Evolutionary conservation across 768 basidiomycete species (phyloP), one percentile per base, ranked within the genome.

Genomic region (Collybia sp.): DNA sequence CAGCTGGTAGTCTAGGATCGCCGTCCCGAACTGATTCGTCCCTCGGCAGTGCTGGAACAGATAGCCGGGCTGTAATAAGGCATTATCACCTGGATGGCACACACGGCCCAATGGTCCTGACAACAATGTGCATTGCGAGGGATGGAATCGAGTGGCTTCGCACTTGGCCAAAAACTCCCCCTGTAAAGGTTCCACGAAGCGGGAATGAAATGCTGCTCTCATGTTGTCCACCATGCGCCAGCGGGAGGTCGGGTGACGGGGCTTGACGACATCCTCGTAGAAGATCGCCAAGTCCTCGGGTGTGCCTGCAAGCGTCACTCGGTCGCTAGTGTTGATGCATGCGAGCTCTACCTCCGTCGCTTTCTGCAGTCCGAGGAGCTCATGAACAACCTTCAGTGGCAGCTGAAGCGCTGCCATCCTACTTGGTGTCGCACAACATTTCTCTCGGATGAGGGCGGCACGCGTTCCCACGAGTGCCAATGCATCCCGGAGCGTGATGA

Each of bases 201-300:
- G 12, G 30, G 45, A 46, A 40, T 46, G 45, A 17, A 46, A 46
- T n/a, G 39, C 45, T n/a, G 37, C 39, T 25, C 13, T 46, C 45
- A 46, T 34, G 45, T 12, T 46, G 30, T 46, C 37, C 9, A 46
- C 6, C 11, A 46, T 19, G 12, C 31, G 45, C 45, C 45, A 46
- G n/a, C 31, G 17, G 30, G 37, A 19, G 25, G 36, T 20, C n/a
- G 45, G 45, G 31, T 46, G 40, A n/a, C 25, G 25, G 8, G 19
- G 15, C 25, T 12, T 46, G 30, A 46, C 20, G 10, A 40, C 18
- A n/a, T 40, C 38, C n/a, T 46, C 33, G 17, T 31, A 25, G 33
- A 46, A 46, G 13, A 10, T n/a, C 11, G n/a, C 13, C 13, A 46
- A 31, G 30, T 46, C 45, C 30, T 46, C 38, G 12, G 16, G 38